Percentiles rank a stretch among this genome's conserved stretches.
Conservation (phyloP, 2,329 filamentous ascomycete genomes). For the Helicocarpus griseus region DNA sequence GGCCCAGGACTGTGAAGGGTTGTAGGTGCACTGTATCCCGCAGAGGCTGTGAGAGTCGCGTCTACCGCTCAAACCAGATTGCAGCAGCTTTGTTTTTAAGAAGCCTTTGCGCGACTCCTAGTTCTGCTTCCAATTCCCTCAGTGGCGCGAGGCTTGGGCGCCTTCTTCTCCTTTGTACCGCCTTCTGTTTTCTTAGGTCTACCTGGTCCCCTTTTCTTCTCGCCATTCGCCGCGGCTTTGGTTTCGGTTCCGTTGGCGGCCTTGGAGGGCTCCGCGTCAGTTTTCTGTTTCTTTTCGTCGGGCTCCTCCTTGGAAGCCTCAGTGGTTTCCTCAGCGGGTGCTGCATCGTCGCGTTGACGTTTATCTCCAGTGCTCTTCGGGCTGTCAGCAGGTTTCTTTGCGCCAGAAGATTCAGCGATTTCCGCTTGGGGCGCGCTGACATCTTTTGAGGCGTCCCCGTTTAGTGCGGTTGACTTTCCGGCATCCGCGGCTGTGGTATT, state of each 20-base stretch:
- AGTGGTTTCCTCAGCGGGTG: neutral
- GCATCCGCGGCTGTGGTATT: neutral
- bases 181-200: conserved; percentile 23
- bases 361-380: conserved; percentile 2
- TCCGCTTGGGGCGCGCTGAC: conserved; percentile 1
- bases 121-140: conserved; percentile 29
- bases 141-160: conserved; percentile 16
- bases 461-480: neutral
- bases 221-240: conserved; percentile 14
- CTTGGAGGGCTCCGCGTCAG: conserved; percentile 9
- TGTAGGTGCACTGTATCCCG: neutral
- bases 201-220: conserved; percentile 21
- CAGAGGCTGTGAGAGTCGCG: neutral
- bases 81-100: conserved; percentile 9
- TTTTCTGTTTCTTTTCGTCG: conserved; percentile 28
- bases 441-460: neutral
- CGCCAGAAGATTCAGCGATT: neutral
- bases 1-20: neutral
- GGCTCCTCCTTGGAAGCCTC: conserved; percentile 13
- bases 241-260: conserved; percentile 12
- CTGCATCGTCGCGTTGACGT: conserved; percentile 2
- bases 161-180: conserved; percentile 6
- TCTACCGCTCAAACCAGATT: no score
- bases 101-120: conserved; percentile 28
- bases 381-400: neutral